Base-by-base conservation (phyloP, 768 basidiomycete species). In the Lentinula sp. region DNA sequence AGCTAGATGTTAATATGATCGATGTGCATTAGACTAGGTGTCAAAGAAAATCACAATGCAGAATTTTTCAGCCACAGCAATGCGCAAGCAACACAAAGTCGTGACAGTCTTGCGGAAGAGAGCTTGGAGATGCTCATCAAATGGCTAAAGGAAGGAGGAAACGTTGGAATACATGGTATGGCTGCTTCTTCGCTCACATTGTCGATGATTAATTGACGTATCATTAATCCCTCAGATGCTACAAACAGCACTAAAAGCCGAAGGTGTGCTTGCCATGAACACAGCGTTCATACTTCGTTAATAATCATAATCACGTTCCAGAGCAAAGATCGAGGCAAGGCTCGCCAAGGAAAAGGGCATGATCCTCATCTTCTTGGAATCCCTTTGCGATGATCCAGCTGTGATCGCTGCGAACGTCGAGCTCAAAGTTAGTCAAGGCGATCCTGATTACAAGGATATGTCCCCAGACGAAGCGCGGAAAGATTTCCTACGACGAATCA, bases 351-450 rank as follows among this genome's bases (percentile, higher is more conserved):
- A 99, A 74, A 91, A 88, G 53, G 90, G 92, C 13, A 84, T 99
- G 62, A 81, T 84, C 59, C 81, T 94, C 34, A 89, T 99, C 64
- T 99, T 98, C 74, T 84, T 99, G 51, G 97, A 99, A 76, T 95
- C 93, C 0, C 75, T 92, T 59, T 98, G 96, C 77, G 88, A 93
- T 71, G 95, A 99, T 73, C 95, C 95, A 1, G 87, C 84, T 1
- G 84, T 96, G 64, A 95, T 99, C 62, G 95, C 97, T 0, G 88
- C 95, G 18, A 99, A 99, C 69, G 87, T 99, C 46, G 94, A 92
- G 7, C 81, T 98, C 63, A 99, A 99, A 76, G 95, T 98, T 50
- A 86, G 85, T 61, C 94, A 92, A 1, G 97, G 97, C 18, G 97
- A 99, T 76, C 97, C 97, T 0, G 97, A 99, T 72, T 99, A 99